A percentile compares a stretch with the other conserved stretches of the same genome.
These are phyloP conservation scores for Lasiodiplodia gonubiensis DNA, from an alignment of 2,329 filamentous ascomycete genomes.

Conservation along the genomic window DNA sequence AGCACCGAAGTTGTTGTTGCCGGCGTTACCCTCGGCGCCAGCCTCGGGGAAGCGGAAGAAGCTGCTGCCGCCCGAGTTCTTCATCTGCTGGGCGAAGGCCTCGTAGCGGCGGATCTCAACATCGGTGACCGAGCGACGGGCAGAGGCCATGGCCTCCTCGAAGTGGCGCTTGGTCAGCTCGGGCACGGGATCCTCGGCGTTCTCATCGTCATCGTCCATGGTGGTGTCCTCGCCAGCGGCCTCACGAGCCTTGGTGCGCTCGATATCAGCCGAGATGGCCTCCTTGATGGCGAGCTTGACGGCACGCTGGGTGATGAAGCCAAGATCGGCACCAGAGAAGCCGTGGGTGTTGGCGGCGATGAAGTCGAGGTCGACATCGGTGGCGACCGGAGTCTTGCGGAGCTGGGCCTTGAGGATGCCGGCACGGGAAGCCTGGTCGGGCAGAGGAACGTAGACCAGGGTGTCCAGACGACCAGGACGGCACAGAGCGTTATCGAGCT, in stretches of 20 bases:
- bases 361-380: conserved; percentile 85
- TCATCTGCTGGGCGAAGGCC: conserved; percentile 98
- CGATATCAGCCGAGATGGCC: conserved; percentile 86
- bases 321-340: conserved; percentile 99
- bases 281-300: conserved; percentile 99
- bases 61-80: conserved; percentile 92
- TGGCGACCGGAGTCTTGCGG: conserved; percentile 92
- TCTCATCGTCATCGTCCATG: conserved; percentile 77
- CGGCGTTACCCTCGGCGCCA: conserved; percentile 55
- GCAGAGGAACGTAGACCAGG: conserved; percentile 96
- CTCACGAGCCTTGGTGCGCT: conserved; percentile 87
- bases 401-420: conserved; percentile 94
- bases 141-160: conserved; percentile 96
- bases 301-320: conserved; percentile 97
- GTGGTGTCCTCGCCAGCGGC: conserved; percentile 75
- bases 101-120: conserved; percentile 98
- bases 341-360: conserved; percentile 98
- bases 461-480: conserved; percentile 98
- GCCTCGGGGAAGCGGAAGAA: conserved; percentile 92
- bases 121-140: conserved; percentile 90
- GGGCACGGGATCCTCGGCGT: conserved; percentile 86
- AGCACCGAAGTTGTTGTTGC: conserved; percentile 71
- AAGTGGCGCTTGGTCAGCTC: conserved; percentile 97
- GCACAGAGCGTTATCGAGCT: conserved; percentile 96
- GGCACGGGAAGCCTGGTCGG: conserved; percentile 86